Base-by-base conservation (phyloP, 306 rosid species). In the Purshia tridentata region DNA sequence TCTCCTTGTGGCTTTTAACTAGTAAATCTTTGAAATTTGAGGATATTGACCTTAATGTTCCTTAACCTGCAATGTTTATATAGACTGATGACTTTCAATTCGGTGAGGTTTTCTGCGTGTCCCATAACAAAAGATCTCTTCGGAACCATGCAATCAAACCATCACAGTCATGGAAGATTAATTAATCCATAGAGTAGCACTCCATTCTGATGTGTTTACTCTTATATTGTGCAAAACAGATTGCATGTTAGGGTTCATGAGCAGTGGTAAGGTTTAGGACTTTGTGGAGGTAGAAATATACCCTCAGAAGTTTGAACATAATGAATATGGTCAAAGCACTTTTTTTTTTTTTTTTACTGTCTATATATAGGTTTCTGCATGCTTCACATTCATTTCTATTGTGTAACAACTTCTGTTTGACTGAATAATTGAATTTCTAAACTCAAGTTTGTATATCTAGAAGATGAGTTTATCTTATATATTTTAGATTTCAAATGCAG, bases 401-500 rank as follows among this genome's bases (percentile, higher is more conserved):
- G 3, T 74, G 58, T 29, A 12, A 23, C 6, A 52, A 67, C 58
- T 69, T 72, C 5, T 51, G 41, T 37, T 52, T 15, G 46, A 69
- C 73, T 72, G 9, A 12, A 46, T 42, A 52, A 65, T 69, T 76
- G 68, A 73, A 72, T 29, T 64, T 67, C 70, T 63, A 61, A 47
- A 56, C 71, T 65, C 16, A 9, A 19, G 57, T 45, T 39, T 44
- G 56, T 72, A 48, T 65, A 35, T 66, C 9, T 59, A 16, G 75
- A 81, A 56, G 55, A 72, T 82, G 56, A 71, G 59, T 60, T 13
- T 18, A 78, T 18, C 42, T 62, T 44, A 59, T 80, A 59, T 59
- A 58, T 7, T n/a, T 4, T 41, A 9, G 18, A 61, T 14, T 75
- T 64, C 61, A 51, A 68, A 72, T 83, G 85, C 89, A 94, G 98